Conservation (phyloP, 495 filamentous ascomycete species). For the Daldinia decipiens region DNA sequence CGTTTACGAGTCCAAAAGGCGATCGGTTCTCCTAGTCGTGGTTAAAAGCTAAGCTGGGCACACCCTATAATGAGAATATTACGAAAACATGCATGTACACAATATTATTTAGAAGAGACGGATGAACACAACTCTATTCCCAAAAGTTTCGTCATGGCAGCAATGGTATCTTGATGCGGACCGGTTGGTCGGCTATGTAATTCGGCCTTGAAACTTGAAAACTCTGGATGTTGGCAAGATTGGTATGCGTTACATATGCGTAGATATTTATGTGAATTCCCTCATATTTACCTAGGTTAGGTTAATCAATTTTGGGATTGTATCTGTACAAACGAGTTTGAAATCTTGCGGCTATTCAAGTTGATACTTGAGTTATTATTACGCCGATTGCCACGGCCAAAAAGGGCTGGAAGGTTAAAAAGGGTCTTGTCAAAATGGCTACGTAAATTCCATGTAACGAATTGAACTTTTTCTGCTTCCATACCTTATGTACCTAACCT, state of each 20-base stretch:
- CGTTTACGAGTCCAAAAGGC: conserved; percentile 78
- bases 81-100: conserved; percentile 30
- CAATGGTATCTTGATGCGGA: conserved; percentile 11
- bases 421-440: conserved; percentile 4
- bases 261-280: neutral
- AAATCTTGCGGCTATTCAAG: neutral
- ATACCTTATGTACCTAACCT: no score
- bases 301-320: neutral
- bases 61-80: conserved; percentile 30
- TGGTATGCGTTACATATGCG: conserved; percentile 17
- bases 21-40: conserved; percentile 74
- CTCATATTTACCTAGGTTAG: neutral
- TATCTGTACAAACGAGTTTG: neutral
- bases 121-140: conserved; percentile 19
- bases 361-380: conserved; percentile 1
- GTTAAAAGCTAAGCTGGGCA: conserved; percentile 6
- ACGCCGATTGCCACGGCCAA: neutral
- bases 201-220: neutral
- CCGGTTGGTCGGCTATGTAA: neutral
- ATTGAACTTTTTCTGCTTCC: neutral
- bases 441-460: neutral
- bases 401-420: conserved; percentile 16
- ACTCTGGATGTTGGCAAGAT: conserved; percentile 4
- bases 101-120: conserved; percentile 13
- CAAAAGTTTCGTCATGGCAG: neutral